Base-by-base conservation (phyloP, 139 green algal genomes). In the Chlorella sp. region DNA sequence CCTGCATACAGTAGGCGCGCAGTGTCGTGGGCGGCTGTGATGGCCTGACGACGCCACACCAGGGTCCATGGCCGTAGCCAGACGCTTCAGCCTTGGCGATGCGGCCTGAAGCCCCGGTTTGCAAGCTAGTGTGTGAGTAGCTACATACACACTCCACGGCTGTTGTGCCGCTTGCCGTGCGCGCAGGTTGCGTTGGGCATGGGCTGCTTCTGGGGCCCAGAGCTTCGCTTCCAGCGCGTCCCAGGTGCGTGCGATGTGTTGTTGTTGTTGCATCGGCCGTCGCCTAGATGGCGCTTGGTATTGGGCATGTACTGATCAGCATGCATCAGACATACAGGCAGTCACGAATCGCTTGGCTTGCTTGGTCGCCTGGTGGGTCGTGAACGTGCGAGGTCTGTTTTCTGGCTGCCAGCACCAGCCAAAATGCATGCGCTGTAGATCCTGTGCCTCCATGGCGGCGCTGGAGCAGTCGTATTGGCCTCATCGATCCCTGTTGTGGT, bases 161-260 rank as follows among this genome's bases (percentile, higher is more conserved):
- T 55, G 42, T 55, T 55, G 42, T 55, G 42, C 17, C 17, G 10
- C 10, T 55, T 55, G 17, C 10, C 42, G 42, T 55, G 42, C 10
- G 10, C 17, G 17, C 17, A 17, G 17, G 10, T 10, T 24, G 10
- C 42, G 42, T 55, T 55, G 10, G 42, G 10, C 42, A 10, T 17
- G 17, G 91, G 91, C 10, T 97, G 91, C 85, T 97, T 97, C 83
- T 97, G 91, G 91, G 91, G 91, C 3, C 64, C 91, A 10, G 88
- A 96, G 78, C 85, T 96, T 22, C 83, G 77, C 2, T 91, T 85
- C 72, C 87, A 92, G 77, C 79, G 91, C 10, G 85, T 94, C 32
- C 89, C 89, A 1, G 91, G 92, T n/a, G 91, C 97, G 30, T 42
- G 93, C 10, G 24, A 61, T 63, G 97, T 92, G 0, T 73, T 75